Evolutionary conservation across 768 basidiomycete species (phyloP), one percentile per base, ranked within the genome.

Genomic region (Lactarius trivialis): DNA sequence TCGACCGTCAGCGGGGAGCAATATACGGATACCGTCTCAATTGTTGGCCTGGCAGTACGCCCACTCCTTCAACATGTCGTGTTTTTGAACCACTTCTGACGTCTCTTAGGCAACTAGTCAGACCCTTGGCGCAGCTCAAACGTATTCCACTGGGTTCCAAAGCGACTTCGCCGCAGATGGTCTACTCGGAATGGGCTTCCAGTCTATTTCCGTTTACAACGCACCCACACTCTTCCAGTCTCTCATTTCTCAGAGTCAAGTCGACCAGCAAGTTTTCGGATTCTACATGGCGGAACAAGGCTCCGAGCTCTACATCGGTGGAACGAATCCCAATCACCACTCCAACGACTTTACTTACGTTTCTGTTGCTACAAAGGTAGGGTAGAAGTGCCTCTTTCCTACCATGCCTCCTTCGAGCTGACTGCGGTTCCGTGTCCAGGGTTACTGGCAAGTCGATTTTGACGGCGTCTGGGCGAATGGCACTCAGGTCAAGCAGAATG

Each of bases 231-330:
- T 70, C 50, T 72, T 75, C 69, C 75, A 81, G 58, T 79, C 77
- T 33, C 76, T 83, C 37, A 60, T 79, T 19, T 64, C 71, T 15
- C 71, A 79, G 50, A 69, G 68, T n/a, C 58, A 61, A 41, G 69
- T 75, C 3, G 60, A 71, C 5, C 64, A 75, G 26, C 67, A 75
- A 50, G 71, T 76, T 64, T 84, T 85, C 62, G 75, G 78, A 33
- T 77, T 85, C 67, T 79, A 80, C 61, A 73, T 85, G 49, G 68
- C 77, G 7, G 21, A 71, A 15, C 68, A 71, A 12, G 76, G 74
- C 30, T 33, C 59, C 0, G 59, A 64, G 39, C 63, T 64, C n/a
- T 61, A 15, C 30, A 17, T 64, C 17, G 63, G 63, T 43, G 63
- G 63, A 2, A 37, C 45, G 21, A 56, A 64, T 24, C 15, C 30